Evolutionary conservation across 306 rosid genomes (phyloP), one percentile per base, ranked within the genome.

Genomic region (Trifolium subterraneum): DNA sequence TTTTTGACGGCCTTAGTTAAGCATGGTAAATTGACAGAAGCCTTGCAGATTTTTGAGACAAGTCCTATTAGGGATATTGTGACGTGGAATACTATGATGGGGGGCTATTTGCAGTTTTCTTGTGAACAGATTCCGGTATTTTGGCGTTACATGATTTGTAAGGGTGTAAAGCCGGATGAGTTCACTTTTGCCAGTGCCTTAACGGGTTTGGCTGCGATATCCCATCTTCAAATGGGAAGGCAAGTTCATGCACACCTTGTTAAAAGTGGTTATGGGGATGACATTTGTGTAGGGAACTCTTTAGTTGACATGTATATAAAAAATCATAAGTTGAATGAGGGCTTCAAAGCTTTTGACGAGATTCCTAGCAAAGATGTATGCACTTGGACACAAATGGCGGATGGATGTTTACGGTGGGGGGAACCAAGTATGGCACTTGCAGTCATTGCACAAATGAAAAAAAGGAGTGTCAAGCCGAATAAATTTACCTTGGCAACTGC

Each of bases 341-440:
- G 87, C 66, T 89, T 87, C 61, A 86, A 77, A 81, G 89, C 90
- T 62, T 89, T 91, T 70, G 60, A 78, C 52, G 94, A 87, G 81
- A 91, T 86, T 86, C 84, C 92, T 70, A 58, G 35, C 15, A 86
- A 75, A 81, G 94, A 91, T 68, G 94, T 84, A 52, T 81, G 89
- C 70, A 84, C 94, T 56, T 89, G 97, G 94, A 86, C 97, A 45
- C 87, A 86, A 63, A 87, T 89, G 87, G 94, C 92, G 14, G 81
- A 86, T 1, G 92, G 97, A 16, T 91, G 89, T 77, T 80, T 88
- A 25, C 89, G 67, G 23, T 86, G 77, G 20, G 94, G 90, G 73
- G 83, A 86, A 60, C 92, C 92, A 38, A 79, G 84, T 35, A 83
- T 78, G 66, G 84, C 92, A 12, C 89, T 91, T 47, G 80, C 75